phyloP scores from a whole-genome alignment of 2,329 filamentous ascomycete genomes.

The Juglanconis oblonga region DNA sequence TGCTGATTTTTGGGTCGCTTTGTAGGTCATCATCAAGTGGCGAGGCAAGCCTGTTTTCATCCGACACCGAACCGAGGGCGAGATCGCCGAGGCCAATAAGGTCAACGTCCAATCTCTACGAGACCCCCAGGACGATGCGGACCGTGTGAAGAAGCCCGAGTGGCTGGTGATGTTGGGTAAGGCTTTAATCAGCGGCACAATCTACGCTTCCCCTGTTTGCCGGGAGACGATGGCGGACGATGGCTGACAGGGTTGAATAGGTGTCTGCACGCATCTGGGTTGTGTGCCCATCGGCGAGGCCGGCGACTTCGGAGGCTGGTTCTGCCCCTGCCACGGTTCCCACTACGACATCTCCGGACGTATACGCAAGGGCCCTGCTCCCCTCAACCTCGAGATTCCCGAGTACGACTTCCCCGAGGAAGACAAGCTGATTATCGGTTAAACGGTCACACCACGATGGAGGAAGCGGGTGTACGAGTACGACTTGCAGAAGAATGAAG shows the following conservation, averaged over 20 bases:
- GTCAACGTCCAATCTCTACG: constrained; percentile 79
- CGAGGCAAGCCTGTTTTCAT: constrained; percentile 99
- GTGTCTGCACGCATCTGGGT: constrained; percentile 98
- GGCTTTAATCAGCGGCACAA: constrained; percentile 19
- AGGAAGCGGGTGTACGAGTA: constrained; percentile 16
- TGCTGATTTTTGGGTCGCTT: not conserved
- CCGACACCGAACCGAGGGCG: constrained; percentile 89
- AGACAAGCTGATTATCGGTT: constrained; percentile 88
- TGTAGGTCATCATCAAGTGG: constrained; percentile 98
- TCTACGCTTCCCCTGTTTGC: not conserved
- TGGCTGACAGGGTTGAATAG: constrained; percentile 38
- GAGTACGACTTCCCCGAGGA: constrained; percentile 91
- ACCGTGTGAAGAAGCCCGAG: constrained; percentile 96
- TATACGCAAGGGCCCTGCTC: constrained; percentile 94
- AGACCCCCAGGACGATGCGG: constrained; percentile 86
- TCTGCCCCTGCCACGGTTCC: constrained; percentile 99
- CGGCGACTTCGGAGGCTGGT: constrained; percentile 98
- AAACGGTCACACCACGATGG: constrained; percentile 37
- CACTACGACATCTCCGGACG: constrained; percentile 99
- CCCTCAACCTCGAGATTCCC: constrained; percentile 95
- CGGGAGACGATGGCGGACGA: not conserved
- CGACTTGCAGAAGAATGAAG: not conserved
- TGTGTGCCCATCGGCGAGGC: constrained; percentile 99
- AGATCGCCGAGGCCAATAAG: constrained; percentile 94
- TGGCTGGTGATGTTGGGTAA: constrained; percentile 98